Evolutionary conservation across 768 basidiomycete genomes (phyloP).

Genomic region (Boletales sp.): DNA sequence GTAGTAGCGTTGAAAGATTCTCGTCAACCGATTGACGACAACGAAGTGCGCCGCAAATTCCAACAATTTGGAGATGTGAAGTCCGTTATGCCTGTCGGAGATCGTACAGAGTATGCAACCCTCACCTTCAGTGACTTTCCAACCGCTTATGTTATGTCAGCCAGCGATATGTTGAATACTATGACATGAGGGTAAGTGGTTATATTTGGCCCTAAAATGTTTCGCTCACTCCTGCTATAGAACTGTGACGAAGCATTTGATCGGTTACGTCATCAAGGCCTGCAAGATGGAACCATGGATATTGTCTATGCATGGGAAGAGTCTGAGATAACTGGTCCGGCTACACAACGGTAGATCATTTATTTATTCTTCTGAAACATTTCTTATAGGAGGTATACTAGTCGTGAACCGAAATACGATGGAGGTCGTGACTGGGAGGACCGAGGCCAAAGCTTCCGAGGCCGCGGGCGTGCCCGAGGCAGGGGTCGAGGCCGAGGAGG

Average conservation of each 20-base stretch:
- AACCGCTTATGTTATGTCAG: slow-evolving; percentile 38
- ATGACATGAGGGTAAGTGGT: slow-evolving; percentile 72
- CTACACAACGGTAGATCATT: slow-evolving; percentile 36
- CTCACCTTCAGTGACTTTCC: background rate
- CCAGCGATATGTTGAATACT: slow-evolving; percentile 91
- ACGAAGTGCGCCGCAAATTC: slow-evolving; percentile 82
- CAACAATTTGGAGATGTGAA: slow-evolving; percentile 92
- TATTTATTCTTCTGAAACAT: background rate
- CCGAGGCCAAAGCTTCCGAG: slow-evolving; percentile 35
- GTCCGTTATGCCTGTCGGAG: slow-evolving; percentile 60
- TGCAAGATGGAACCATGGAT: slow-evolving; percentile 87
- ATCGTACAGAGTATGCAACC: slow-evolving; percentile 54
- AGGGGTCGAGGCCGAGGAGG: slow-evolving; percentile 36
- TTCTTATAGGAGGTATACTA: slow-evolving; percentile 9
- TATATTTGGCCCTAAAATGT: background rate
- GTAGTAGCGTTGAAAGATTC: slow-evolving; percentile 76
- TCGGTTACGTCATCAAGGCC: slow-evolving; percentile 68
- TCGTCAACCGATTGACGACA: slow-evolving; percentile 71
- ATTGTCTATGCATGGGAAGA: slow-evolving; percentile 85
- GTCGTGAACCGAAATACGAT: slow-evolving; percentile 34
- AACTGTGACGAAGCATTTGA: slow-evolving; percentile 80
- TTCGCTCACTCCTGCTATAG: slow-evolving; percentile 33
- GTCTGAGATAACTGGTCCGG: slow-evolving; percentile 48
- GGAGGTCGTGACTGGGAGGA: slow-evolving; percentile 48
- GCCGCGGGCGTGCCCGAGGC: slow-evolving; percentile 37